Evolutionary conservation across 164 flowering plant species (phyloP), one percentile per base, ranked within the genome.

Genomic region (Sextonia rubra): DNA sequence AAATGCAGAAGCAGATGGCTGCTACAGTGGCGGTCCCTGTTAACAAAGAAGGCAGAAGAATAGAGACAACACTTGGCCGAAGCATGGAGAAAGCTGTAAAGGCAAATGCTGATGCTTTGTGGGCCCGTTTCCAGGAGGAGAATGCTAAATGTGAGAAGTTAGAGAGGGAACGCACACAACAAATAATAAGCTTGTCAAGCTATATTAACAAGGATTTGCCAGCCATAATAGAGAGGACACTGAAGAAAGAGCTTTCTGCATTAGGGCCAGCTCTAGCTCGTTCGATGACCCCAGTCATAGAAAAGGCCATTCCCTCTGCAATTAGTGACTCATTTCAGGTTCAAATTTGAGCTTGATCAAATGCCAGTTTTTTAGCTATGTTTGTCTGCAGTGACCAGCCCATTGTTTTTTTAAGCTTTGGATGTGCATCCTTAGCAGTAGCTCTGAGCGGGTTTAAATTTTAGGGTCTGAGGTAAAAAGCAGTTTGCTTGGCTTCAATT

Each of bases 101-200:
- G 78, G 89, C 91, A n/a, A 93, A 90, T 77, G 37, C 77, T 52
- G 99, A 96, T 85, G 93, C 97, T 76, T 64, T 88, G 61, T 91
- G 93, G 97, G 97, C 93, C 74, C 97, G 92, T 71, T 37, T 89
- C 56, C 98, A 86, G 76, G 98, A 93, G 76, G 98, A 92, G 77
- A 87, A 77, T 80, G 83, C 85, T 9, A 96, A 89, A 81, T 84
- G 79, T 24, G 81, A 81, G 77, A 80, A 87, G 84, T 44, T 81
- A 29, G 73, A 73, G 22, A 82, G 87, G 58, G 98, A 95, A 0
- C 92, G 88, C 26, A 71, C 73, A 22, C 97, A 88, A 55, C 94
- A 91, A 73, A 80, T 88, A 64, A 82, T 84, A 48, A 86, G 65
- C 78, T 69, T 82, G 77, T 73, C 89, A 18, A 90, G 88, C 73